Conservation (phyloP, 23 red algal genomes). For the Gracilariopsis chorda region DNA sequence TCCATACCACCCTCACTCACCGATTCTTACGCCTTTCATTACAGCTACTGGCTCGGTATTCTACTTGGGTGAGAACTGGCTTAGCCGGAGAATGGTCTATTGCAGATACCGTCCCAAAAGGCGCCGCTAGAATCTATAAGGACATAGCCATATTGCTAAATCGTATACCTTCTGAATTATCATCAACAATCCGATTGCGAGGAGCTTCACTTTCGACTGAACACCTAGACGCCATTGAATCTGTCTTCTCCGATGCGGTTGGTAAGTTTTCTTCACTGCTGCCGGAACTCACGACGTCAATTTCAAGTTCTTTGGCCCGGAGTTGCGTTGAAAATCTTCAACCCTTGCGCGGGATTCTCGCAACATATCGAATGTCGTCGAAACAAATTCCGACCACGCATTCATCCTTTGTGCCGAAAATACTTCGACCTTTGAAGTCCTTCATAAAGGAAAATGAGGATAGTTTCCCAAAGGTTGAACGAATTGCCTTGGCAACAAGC, state of each 20-base stretch:
- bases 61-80: constrained; percentile 65
- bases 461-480: not conserved
- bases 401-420: constrained; percentile 83
- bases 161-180: constrained; percentile 48
- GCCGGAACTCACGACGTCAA: constrained; percentile 40
- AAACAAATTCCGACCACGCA: constrained; percentile 77
- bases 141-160: constrained; percentile 56
- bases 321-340: constrained; percentile 82
- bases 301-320: constrained; percentile 19
- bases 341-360: constrained; percentile 90
- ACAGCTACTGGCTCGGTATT: constrained; percentile 67
- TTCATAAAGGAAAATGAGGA: constrained; percentile 68
- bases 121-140: constrained; percentile 45
- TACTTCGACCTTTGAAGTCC: constrained; percentile 72
- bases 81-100: constrained; percentile 70
- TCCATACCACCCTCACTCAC: constrained; percentile 50
- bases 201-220: not conserved
- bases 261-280: constrained; percentile 31
- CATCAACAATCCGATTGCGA: constrained; percentile 39
- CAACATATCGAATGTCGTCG: constrained; percentile 92
- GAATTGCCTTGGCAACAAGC: not conserved
- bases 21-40: constrained; percentile 73
- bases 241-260: constrained; percentile 16
- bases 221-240: constrained; percentile 18
- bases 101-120: constrained; percentile 23